Base-by-base conservation (phyloP, 73 alveolate species). In the Tetrahymena borealis region DNA sequence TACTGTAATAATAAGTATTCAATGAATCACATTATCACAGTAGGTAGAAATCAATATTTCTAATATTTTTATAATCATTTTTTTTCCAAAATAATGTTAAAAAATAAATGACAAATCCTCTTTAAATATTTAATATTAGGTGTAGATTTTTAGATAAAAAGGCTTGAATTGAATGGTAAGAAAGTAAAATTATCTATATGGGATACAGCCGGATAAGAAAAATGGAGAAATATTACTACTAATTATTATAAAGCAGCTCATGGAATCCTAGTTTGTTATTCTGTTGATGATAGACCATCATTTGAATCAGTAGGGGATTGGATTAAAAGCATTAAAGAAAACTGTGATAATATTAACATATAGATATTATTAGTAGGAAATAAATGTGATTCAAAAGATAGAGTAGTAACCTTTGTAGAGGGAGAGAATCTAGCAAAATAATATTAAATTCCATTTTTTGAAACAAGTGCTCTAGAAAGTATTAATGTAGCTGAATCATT, bases 181-280 rank as follows among this genome's bases (percentile, higher is more conserved):
- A 43, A 39, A 37, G 10, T 37, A 11, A 90, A 39, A 90, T n/a
- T 92, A 33, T 92, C 90, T 38, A 92, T 93, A 18, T 97, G 98
- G 98, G 98, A 97, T 93, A 97, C 98, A 32, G 99, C 98, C 36
- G 99, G 98, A 32, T 94, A 97, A 78, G 99, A 97, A 91, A 93
- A 98, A 90, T 97, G 97, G 91, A 93, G 97, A 38, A 91, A 91
- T 35, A 97, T 97, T 33, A 97, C 99, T 12, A 95, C 98, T 38
- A 91, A 97, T 33, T 97, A 96, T 93, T 97, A 97, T 79, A 94
- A 97, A 60, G 99, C 98, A 24, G 94, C 98, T 18, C 96, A 95
- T 90, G 98, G 98, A 36, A 94, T 96, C 18, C 85, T 97, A 7
- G 91, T 97, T 31, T 95, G 95, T 35, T 97, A 95, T 94, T 97